Evolutionary conservation across 2,329 filamentous ascomycete species (phyloP), one percentile per base, ranked within the genome.

Genomic region (Didymella sp.): DNA sequence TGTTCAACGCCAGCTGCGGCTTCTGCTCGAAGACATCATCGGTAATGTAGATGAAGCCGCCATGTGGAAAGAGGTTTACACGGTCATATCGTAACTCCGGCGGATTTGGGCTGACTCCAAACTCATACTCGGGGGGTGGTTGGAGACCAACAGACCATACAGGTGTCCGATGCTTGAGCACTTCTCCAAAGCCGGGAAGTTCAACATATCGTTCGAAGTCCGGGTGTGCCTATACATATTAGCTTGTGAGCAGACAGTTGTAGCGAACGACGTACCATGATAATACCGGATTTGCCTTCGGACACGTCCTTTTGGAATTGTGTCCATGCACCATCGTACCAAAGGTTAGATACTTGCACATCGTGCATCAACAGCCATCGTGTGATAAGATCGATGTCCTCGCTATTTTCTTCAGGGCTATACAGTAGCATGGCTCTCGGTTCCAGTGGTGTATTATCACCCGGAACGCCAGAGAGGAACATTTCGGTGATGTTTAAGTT

Each of bases 1-100:
- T 73, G 7, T 68, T 50, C 2, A 74, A 59, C 0, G 77, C 77
- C 25, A 74, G 60, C 43, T 68, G 65, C 4, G 78, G 78, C 42
- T 74, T 60, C 40, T 75, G 58, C n/a, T 71, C 61, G 40, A 80
- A 77, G 1, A 79, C 69, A 25, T 80, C 76, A 35, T 80, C 78
- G 1, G 78, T 80, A 15, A 81, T 76, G 60, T 78, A 77, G 11
- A 76, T 72, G 6, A 78, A 69, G 6, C 68, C 70, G 6, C 78
- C 78, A 22, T 66, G 60, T 1, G 77, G 75, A 41, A 80, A 79
- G 2, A 74, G 61, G n/a, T 66, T 62, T 24, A 72, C 60, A n/a
- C 58, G 73, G 44, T 55, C 72, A 56, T 63, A 69, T 55, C 53
- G 61, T 4, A 50, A 19, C 4, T 53, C 67, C 4, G 55, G 55